Evolutionary conservation across 1,284 basidiomycete species (phyloP).

Genomic region (Marasmius oreades): DNA sequence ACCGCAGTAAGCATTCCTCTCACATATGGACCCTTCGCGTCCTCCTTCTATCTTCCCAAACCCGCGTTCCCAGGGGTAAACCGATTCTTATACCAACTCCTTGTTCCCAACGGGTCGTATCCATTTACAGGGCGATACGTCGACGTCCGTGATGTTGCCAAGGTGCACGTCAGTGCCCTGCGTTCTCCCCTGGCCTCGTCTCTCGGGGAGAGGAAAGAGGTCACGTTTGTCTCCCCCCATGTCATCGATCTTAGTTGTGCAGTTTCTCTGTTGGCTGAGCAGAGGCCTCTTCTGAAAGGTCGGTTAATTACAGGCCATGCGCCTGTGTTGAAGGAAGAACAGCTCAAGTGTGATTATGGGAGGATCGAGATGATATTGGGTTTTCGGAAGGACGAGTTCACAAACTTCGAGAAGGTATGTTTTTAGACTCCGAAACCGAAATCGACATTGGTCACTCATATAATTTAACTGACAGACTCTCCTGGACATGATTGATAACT

Average conservation of each 20-base stretch:
- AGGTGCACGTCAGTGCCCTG: slow-evolving; percentile 11
- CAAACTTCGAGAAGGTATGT: background rate
- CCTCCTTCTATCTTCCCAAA: slow-evolving; percentile 1
- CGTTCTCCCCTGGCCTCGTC: slow-evolving; percentile 3
- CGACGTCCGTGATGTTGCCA: slow-evolving; percentile 15
- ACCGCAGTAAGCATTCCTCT: background rate
- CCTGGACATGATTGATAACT: slow-evolving; percentile 9
- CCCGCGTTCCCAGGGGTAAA: slow-evolving; percentile 6
- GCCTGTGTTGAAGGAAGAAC: background rate
- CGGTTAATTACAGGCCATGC: slow-evolving; percentile 3
- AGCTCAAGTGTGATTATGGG: slow-evolving; percentile 1
- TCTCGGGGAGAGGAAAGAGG: background rate
- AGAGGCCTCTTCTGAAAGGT: slow-evolving; percentile 10
- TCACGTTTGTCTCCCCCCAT: slow-evolving; percentile 7
- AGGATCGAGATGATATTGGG: slow-evolving; percentile 6
- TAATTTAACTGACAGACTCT: slow-evolving; percentile 1
- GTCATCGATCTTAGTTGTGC: slow-evolving; percentile 1
- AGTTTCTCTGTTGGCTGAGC: slow-evolving; percentile 3
- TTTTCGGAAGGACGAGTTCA: background rate
- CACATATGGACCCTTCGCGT: slow-evolving; percentile 5
- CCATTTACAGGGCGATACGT: slow-evolving; percentile 3
- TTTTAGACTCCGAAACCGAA: background rate
- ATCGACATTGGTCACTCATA: background rate
- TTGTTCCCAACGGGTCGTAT: slow-evolving; percentile 1
- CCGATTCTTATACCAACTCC: slow-evolving; percentile 5